Conservation (phyloP, 108 stramenopile genomes). For the Skeletonema costatum region DNA sequence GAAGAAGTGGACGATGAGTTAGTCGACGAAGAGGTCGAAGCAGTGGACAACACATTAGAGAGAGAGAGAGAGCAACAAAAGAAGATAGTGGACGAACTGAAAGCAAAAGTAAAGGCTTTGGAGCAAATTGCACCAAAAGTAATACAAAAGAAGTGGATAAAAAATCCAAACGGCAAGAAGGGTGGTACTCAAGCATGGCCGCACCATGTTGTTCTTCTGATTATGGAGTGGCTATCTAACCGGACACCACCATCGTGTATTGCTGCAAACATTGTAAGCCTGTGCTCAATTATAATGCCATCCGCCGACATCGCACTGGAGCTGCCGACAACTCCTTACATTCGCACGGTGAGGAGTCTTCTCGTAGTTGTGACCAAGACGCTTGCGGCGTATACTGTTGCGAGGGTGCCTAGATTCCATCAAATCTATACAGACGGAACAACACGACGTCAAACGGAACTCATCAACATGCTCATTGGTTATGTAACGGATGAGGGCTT, state of each 20-base stretch:
- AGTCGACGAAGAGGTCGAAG: too few relatives aligned
- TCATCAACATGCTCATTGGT: conserved; percentile 1
- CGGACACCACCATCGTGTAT: conserved; percentile 11
- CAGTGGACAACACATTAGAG: too few relatives aligned
- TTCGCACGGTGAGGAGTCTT: background rate
- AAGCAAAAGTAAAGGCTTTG: too few relatives aligned
- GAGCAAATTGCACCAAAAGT: too few relatives aligned
- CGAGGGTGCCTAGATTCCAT: background rate
- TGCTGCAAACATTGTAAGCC: conserved; percentile 4
- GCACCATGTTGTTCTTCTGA: background rate
- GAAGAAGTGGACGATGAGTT: too few relatives aligned
- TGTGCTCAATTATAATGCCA: background rate
- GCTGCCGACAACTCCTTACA: background rate
- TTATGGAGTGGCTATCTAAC: conserved; percentile 8
- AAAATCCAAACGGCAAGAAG: background rate
- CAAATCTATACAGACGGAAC: background rate
- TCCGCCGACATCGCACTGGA: background rate
- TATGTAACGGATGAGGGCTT: background rate
- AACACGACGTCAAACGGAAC: background rate
- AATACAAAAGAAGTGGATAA: too few relatives aligned
- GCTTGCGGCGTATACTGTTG: too few relatives aligned
- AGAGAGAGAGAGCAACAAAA: too few relatives aligned
- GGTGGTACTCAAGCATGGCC: conserved; percentile 4
- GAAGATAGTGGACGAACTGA: too few relatives aligned
- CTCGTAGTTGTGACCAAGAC: background rate